Conservation (phyloP, 208 protist genomes). For the Herpetomonas tarakana region DNA sequence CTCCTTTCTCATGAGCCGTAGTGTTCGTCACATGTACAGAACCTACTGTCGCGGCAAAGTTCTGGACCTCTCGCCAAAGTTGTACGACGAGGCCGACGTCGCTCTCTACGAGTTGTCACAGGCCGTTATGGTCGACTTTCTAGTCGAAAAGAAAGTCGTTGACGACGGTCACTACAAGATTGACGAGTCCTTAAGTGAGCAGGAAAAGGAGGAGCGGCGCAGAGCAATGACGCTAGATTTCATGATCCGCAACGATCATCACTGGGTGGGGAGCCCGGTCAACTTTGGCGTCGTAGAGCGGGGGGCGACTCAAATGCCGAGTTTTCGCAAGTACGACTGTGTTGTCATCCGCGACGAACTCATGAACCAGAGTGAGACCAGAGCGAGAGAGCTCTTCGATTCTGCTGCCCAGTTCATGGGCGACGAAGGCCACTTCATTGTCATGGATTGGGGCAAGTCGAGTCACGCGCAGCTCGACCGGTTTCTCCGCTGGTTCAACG, state of each 20-base stretch:
- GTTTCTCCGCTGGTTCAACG: slow-evolving; percentile 52
- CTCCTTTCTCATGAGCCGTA: slow-evolving; percentile 55
- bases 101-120: slow-evolving; percentile 72
- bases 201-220: slow-evolving; percentile 49
- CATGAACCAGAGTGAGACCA: slow-evolving; percentile 40
- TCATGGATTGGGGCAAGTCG: slow-evolving; percentile 80
- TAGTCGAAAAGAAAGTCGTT: slow-evolving; percentile 60
- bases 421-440: slow-evolving; percentile 54
- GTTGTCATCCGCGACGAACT: slow-evolving; percentile 78
- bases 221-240: slow-evolving; percentile 82
- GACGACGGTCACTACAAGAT: slow-evolving; percentile 69
- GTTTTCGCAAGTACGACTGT: slow-evolving; percentile 69
- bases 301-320: slow-evolving; percentile 26
- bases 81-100: slow-evolving; percentile 68
- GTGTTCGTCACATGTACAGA: slow-evolving; percentile 38
- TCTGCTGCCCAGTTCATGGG: slow-evolving; percentile 41
- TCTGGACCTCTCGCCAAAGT: slow-evolving; percentile 77
- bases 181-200: slow-evolving; percentile 44
- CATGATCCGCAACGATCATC: slow-evolving; percentile 79
- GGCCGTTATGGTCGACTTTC: slow-evolving; percentile 68
- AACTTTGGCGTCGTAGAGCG: slow-evolving; percentile 63
- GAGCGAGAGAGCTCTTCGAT: slow-evolving; percentile 56
- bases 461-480: slow-evolving; percentile 26
- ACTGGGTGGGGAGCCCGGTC: slow-evolving; percentile 80
- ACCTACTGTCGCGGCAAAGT: slow-evolving; percentile 58